phyloP scores from a whole-genome alignment of 2,329 filamentous ascomycete species.

The Nigrospora osmanthi region DNA sequence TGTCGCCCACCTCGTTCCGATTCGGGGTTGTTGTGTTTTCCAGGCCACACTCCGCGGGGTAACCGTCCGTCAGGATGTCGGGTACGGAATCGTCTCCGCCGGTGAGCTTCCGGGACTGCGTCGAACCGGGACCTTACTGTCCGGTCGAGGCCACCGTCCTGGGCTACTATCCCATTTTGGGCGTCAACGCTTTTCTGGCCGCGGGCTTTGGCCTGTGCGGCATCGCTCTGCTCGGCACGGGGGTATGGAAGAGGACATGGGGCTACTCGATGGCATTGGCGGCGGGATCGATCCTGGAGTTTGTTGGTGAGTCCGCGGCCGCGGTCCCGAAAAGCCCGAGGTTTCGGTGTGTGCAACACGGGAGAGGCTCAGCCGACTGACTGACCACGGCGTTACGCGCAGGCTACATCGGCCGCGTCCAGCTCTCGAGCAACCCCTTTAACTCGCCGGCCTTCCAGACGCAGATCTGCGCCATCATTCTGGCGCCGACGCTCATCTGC shows the following conservation, averaged over 20 bases:
- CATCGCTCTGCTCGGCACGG: conserved; percentile 31
- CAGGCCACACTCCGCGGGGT: too few relatives aligned
- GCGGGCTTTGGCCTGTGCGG: conserved; percentile 37
- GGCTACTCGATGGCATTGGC: conserved; percentile 41
- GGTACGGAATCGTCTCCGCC: too few relatives aligned
- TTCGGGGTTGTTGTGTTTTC: too few relatives aligned
- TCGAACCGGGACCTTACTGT: conserved; percentile 31
- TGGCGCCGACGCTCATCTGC: conserved; percentile 53
- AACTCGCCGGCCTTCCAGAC: conserved; percentile 44
- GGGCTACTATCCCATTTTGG: conserved; percentile 49
- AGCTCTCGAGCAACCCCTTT: conserved; percentile 47
- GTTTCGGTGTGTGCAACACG: too few relatives aligned
- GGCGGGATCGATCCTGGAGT: conserved; percentile 42
- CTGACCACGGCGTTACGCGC: too few relatives aligned
- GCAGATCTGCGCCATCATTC: conserved; percentile 52
- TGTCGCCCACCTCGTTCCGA: too few relatives aligned
- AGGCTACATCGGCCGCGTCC: conserved; percentile 47
- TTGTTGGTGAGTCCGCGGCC: conserved; percentile 29
- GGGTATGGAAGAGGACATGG: conserved; percentile 46
- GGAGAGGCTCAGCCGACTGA: too few relatives aligned
- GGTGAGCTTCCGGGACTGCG: conserved; percentile 19
- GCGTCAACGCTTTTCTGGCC: conserved; percentile 47
- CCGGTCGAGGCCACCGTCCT: conserved; percentile 45
- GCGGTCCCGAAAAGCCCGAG: too few relatives aligned
- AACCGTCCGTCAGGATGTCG: too few relatives aligned